phyloP scores from a whole-genome alignment of 2,329 filamentous ascomycete genomes.

The Apiospora koreana region DNA sequence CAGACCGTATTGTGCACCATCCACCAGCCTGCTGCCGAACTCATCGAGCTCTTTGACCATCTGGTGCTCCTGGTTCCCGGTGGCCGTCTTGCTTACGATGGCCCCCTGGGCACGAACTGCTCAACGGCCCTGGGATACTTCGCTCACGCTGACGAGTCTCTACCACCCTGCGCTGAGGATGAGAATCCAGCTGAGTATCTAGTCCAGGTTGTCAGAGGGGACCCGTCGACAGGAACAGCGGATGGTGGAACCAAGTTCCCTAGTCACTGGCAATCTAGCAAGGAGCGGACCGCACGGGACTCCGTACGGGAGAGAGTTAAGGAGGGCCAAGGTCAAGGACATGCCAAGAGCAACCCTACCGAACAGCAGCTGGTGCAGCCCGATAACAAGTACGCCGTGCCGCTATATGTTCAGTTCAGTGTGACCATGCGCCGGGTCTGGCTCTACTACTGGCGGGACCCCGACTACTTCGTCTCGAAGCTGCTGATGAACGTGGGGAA shows the following conservation, averaged over 20 bases:
- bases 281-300: not conserved
- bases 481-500: slow-evolving; percentile 71
- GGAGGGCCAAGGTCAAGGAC: not conserved
- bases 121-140: not conserved
- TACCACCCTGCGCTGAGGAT: not conserved
- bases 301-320: not conserved
- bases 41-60: slow-evolving; percentile 75
- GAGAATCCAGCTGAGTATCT: not conserved
- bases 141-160: not conserved
- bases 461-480: slow-evolving; percentile 76
- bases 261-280: not conserved
- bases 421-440: slow-evolving; percentile 72
- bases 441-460: slow-evolving; percentile 73
- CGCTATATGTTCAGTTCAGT: slow-evolving; percentile 61
- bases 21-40: slow-evolving; percentile 68
- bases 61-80: slow-evolving; percentile 68
- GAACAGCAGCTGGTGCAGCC: not conserved
- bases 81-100: slow-evolving; percentile 74
- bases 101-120: slow-evolving; percentile 56
- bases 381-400: slow-evolving; percentile 62
- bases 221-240: not conserved
- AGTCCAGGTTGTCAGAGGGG: not conserved
- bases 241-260: not conserved
- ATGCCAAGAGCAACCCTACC: not conserved
- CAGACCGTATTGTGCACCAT: slow-evolving; percentile 76